These are phyloP conservation scores for Dictyophora rubrovolvata DNA, from an alignment of 768 basidiomycete genomes.

Conservation along the genomic window DNA sequence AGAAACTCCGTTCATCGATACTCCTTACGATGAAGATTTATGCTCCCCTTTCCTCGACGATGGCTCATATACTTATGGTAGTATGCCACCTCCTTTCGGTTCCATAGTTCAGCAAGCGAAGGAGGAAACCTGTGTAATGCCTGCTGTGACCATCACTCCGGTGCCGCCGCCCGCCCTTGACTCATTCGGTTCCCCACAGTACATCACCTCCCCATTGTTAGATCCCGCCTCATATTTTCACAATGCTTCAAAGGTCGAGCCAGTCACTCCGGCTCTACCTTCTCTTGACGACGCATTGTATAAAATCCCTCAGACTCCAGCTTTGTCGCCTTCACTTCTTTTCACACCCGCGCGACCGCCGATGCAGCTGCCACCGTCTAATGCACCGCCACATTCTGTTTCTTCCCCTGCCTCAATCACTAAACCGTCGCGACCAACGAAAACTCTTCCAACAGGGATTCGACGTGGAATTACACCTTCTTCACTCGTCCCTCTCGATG, in stretches of 20 bases:
- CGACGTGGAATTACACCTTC: conserved; percentile 61
- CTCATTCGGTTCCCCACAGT: background rate
- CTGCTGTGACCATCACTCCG: background rate
- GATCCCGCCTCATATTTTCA: background rate
- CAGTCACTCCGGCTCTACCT: background rate
- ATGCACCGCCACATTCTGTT: background rate
- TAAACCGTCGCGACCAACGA: conserved; percentile 14
- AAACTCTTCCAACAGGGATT: conserved; percentile 45
- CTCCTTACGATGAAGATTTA: background rate
- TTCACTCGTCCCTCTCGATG: conserved; percentile 56
- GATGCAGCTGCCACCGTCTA: background rate
- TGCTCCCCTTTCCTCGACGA: conserved; percentile 3
- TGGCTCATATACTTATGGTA: background rate
- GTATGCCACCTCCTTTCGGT: conserved; percentile 6
- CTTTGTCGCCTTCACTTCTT: background rate
- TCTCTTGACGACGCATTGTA: background rate
- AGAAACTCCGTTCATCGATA: conserved; percentile 5
- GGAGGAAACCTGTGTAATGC: background rate
- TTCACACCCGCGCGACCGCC: background rate
- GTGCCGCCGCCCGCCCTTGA: background rate
- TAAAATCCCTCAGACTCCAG: conserved; percentile 1
- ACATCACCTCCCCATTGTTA: background rate
- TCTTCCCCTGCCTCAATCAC: background rate
- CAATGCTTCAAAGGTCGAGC: conserved; percentile 1
- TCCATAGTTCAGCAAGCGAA: background rate